These are phyloP conservation scores for Lodderomyces beijingensis DNA, from an alignment of 1,139 yeast genomes.

Conservation along the genomic window DNA sequence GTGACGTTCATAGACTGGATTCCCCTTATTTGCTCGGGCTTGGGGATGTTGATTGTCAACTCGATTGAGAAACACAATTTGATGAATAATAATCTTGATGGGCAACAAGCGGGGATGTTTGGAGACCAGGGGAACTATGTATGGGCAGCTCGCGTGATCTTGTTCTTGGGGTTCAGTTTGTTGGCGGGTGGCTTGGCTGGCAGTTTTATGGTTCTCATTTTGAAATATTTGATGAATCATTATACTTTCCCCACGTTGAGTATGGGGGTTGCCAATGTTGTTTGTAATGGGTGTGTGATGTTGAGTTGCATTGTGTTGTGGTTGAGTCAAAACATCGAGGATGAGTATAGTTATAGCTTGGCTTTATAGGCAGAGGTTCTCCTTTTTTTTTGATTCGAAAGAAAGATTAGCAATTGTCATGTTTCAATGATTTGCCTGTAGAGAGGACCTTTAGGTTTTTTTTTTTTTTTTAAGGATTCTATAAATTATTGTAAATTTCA, in stretches of 20 bases:
- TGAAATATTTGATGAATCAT: slow-evolving; percentile 78
- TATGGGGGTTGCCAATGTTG: slow-evolving; percentile 90
- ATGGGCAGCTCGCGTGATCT: slow-evolving; percentile 90
- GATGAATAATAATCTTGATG: slow-evolving; percentile 39
- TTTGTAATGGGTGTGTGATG: slow-evolving; percentile 77
- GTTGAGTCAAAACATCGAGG: slow-evolving; percentile 93
- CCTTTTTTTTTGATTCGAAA: no score
- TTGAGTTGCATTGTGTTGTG: slow-evolving; percentile 83
- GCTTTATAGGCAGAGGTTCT: no score
- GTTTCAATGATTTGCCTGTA: no score
- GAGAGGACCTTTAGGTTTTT: no score
- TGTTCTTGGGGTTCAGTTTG: slow-evolving; percentile 87
- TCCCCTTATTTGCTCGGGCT: slow-evolving; percentile 80
- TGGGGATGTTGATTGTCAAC: slow-evolving; percentile 90
- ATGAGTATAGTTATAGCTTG: slow-evolving; percentile 88
- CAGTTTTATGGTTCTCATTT: slow-evolving; percentile 77
- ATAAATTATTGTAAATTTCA: no score
- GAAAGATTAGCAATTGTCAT: no score
- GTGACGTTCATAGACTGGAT: slow-evolving; percentile 94
- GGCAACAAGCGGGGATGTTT: slow-evolving; percentile 19
- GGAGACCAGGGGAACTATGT: slow-evolving; percentile 54
- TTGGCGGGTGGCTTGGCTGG: slow-evolving; percentile 96
- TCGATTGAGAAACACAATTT: slow-evolving; percentile 84
- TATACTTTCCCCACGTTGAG: slow-evolving; percentile 83
- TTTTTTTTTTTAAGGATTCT: no score